These are phyloP conservation scores for Coprinopsis sp. DNA, from an alignment of 768 basidiomycete species.

Conservation along the genomic window DNA sequence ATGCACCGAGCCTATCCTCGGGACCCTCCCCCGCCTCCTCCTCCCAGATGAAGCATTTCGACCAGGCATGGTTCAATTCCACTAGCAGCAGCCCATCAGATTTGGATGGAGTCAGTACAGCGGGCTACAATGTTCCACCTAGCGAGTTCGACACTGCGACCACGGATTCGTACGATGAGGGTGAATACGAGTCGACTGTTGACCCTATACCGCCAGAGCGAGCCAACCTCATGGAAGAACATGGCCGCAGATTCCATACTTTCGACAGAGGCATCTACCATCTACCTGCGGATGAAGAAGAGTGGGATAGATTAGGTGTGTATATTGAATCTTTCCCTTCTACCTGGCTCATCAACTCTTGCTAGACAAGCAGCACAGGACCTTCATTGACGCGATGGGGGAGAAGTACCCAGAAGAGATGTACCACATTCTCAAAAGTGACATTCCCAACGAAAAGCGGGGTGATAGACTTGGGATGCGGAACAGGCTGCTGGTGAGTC, in stretches of 20 bases:
- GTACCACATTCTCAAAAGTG: slow-evolving; percentile 42
- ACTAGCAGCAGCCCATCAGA: too few relatives aligned
- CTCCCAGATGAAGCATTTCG: too few relatives aligned
- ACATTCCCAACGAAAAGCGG: slow-evolving; percentile 47
- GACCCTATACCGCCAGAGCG: too few relatives aligned
- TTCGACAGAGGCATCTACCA: slow-evolving; percentile 70
- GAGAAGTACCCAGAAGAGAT: slow-evolving; percentile 57
- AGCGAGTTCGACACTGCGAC: too few relatives aligned
- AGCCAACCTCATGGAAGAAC: slow-evolving; percentile 21
- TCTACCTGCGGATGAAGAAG: slow-evolving; percentile 76
- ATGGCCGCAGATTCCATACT: slow-evolving; percentile 67
- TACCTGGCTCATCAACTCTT: slow-evolving; percentile 3
- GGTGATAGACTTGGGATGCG: slow-evolving; percentile 76
- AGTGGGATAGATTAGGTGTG: slow-evolving; percentile 64
- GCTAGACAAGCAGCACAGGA: slow-evolving; percentile 61
- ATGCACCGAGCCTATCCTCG: too few relatives aligned
- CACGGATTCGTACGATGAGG: too few relatives aligned
- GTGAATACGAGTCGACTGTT: too few relatives aligned
- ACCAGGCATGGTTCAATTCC: too few relatives aligned
- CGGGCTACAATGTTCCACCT: too few relatives aligned
- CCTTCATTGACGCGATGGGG: slow-evolving; percentile 63
- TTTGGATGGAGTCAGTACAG: too few relatives aligned
- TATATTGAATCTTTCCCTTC: slow-evolving; percentile 10
- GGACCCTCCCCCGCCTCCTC: too few relatives aligned
- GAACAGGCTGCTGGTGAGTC: slow-evolving; percentile 67